phyloP scores from a whole-genome alignment of 108 stramenopile genomes.

The Cyclotella atomus region DNA sequence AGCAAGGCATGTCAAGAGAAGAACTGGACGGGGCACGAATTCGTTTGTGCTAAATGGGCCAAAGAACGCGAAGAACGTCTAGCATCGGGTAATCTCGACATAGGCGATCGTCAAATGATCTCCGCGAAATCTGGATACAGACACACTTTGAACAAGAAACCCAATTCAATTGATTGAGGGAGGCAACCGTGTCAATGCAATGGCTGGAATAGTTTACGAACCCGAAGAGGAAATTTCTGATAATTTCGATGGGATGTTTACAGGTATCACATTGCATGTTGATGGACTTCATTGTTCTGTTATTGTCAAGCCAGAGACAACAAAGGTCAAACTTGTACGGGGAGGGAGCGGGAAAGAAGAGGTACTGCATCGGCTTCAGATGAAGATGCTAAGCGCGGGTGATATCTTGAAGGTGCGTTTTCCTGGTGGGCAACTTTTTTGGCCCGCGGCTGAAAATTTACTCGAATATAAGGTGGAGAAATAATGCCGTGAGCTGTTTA shows the following conservation, averaged over 20 bases:
- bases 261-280: background rate
- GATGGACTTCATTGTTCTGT: background rate
- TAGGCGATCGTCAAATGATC: background rate
- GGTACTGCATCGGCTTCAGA: background rate
- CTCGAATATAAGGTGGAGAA: too few species aligned
- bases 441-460: too few species aligned
- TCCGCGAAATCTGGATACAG: background rate
- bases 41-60: background rate
- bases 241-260: background rate
- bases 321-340: background rate
- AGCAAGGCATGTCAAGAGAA: background rate
- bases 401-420: background rate
- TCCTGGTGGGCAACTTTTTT: too few species aligned
- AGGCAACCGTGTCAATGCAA: background rate
- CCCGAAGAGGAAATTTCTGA: background rate
- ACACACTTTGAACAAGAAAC: background rate
- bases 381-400: background rate
- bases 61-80: background rate
- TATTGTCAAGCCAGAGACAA: background rate
- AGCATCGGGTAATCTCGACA: background rate
- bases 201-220: background rate
- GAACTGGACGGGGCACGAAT: background rate
- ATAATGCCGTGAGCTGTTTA: too few species aligned
- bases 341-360: background rate
- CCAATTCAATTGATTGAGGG: background rate